A percentile compares a stretch with the other conserved stretches of the same genome.
These are phyloP conservation scores for Macrotyloma uniflorum DNA, from an alignment of 306 rosid genomes.

Conservation along the genomic window DNA sequence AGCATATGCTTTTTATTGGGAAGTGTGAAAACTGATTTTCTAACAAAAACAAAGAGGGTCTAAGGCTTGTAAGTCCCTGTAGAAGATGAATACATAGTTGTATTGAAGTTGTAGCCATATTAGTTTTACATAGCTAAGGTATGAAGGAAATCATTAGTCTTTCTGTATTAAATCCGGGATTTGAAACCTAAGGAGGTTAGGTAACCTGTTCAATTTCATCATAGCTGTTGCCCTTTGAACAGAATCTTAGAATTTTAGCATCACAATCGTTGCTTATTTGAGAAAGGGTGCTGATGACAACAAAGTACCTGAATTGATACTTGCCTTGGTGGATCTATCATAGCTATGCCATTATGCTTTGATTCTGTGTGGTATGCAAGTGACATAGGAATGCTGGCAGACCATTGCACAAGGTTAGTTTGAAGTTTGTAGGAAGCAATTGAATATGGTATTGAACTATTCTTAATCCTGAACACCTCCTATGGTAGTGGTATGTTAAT, in stretches of 20 bases:
- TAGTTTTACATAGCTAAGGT: not conserved
- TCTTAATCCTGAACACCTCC: not conserved
- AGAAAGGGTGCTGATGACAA: not conserved
- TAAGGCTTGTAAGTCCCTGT: not conserved
- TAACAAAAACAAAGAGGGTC: not conserved
- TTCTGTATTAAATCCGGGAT: not conserved
- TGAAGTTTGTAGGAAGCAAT: conserved; percentile 11
- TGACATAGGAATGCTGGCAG: not conserved
- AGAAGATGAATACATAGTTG: not conserved
- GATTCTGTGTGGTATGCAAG: conserved; percentile 8
- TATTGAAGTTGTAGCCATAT: not conserved
- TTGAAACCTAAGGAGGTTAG: not conserved
- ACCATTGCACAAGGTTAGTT: not conserved
- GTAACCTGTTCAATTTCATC: not conserved
- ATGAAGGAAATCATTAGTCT: not conserved
- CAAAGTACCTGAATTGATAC: conserved; percentile 15
- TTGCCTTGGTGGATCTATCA: conserved; percentile 18
- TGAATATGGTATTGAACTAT: not conserved
- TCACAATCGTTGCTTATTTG: not conserved
- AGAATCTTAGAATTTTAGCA: conserved; percentile 16
- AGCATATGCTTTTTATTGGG: not conserved
- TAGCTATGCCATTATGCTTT: conserved; percentile 3
- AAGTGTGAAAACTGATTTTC: not conserved
- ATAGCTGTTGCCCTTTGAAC: conserved; percentile 1
- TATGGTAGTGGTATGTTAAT: not conserved